These are phyloP conservation scores for Wickerhamiella bombiphila DNA, from an alignment of 805 yeast species.

Conservation along the genomic window DNA sequence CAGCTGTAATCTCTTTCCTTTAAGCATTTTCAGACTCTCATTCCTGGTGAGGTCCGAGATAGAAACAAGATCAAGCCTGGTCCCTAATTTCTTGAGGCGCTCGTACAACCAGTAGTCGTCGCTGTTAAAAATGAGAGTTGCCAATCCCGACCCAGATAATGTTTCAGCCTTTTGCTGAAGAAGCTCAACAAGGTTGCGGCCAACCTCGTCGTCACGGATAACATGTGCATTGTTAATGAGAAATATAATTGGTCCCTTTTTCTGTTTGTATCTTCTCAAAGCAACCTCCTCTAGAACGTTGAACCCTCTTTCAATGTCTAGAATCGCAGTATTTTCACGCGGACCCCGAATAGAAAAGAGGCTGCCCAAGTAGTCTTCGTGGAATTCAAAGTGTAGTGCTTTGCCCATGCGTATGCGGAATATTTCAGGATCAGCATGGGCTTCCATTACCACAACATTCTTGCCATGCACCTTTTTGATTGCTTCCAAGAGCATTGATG, in stretches of 20 bases:
- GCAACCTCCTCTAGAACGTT: constrained; percentile 63
- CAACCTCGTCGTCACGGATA: constrained; percentile 62
- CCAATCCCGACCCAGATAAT: constrained; percentile 57
- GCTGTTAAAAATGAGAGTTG: constrained; percentile 56
- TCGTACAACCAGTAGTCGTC: constrained; percentile 85
- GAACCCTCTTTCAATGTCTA: constrained; percentile 74
- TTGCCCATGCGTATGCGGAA: constrained; percentile 62
- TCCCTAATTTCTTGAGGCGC: constrained; percentile 53
- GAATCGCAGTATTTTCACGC: constrained; percentile 64
- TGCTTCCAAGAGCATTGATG: constrained; percentile 58
- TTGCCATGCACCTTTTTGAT: constrained; percentile 47
- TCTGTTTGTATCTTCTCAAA: constrained; percentile 25
- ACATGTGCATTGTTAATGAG: constrained; percentile 64
- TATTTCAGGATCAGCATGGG: constrained; percentile 75
- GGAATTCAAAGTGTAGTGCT: constrained; percentile 57
- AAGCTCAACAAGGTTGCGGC: constrained; percentile 52
- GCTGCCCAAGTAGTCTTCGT: constrained; percentile 73
- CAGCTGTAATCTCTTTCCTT: constrained; percentile 30
- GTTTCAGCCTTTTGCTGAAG: constrained; percentile 74
- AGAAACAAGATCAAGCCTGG: constrained; percentile 58
- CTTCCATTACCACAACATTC: constrained; percentile 60
- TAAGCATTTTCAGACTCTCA: constrained; percentile 42
- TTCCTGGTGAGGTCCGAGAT: constrained; percentile 41
- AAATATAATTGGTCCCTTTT: constrained; percentile 45
- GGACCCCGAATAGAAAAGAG: constrained; percentile 72